Evolutionary conservation across 2,329 filamentous ascomycete species (phyloP), one percentile per base, ranked within the genome.

Genomic region (Aspergillus hortae): DNA sequence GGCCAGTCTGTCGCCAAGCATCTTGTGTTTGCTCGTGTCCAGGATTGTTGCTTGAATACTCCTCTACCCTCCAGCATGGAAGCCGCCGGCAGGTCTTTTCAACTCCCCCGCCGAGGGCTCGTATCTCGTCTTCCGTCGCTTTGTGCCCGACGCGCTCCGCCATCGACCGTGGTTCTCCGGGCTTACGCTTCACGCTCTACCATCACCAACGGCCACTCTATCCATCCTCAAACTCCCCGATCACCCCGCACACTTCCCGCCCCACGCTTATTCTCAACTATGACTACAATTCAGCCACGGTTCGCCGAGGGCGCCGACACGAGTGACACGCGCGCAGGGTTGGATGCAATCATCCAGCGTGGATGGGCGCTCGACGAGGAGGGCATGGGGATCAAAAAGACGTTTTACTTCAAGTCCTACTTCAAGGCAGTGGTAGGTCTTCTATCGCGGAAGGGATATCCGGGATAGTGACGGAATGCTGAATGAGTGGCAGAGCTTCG

Each of bases 351-450:
- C 40, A 57, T 63, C 33, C 53, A 60, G 33, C 56, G 65, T 17
- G 67, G 66, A 35, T 73, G 70, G 70, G 55, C 47, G 6, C 52
- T 72, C 46, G 70, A 71, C 49, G 57, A 60, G 17, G 66, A 68
- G 5, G 61, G 63, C 5, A 65, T 61, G 60, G 70, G 69, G 1
- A 47, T 73, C 6, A 60, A 58, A 17, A 73, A 73, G 58, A 72
- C 69, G 11, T 73, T 65, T 55, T 63, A 68, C 59, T 73, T 73
- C 49, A 66, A 65, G 48, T 67, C 63, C 3, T 73, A 72, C 53
- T 70, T 70, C 30, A 73, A 72, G 55, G 67, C 66, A 3, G 61
- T 71, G 55, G 69, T 72, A 51, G 45, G 67, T 62, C 47, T n/a
- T 11, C 45, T 46, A 35, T 43, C 3, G 7, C 33, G 14, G 48